Conservation (phyloP, 495 filamentous ascomycete species). For the Penicillium steckii region DNA sequence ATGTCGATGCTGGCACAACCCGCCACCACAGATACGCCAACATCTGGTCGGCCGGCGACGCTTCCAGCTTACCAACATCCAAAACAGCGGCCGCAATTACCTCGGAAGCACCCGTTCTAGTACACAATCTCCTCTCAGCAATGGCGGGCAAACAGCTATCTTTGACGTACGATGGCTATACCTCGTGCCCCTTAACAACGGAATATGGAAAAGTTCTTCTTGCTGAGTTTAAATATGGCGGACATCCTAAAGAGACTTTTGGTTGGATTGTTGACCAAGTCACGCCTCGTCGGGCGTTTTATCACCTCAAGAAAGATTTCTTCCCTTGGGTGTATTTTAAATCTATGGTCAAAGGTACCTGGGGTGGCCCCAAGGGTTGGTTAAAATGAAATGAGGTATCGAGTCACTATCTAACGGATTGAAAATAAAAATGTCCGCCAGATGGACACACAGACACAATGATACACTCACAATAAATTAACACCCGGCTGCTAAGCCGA, state of each 20-base stretch:
- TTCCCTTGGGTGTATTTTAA: constrained; percentile 66
- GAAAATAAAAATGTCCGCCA: too few species aligned
- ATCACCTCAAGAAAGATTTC: constrained; percentile 69
- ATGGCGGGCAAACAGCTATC: constrained; percentile 55
- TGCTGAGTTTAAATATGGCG: constrained; percentile 73
- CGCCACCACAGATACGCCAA: constrained; percentile 62
- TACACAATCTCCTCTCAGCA: constrained; percentile 51
- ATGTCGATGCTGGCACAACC: constrained; percentile 59
- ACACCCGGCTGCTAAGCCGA: too few species aligned
- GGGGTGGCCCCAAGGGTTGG: constrained; percentile 61
- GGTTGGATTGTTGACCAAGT: constrained; percentile 58
- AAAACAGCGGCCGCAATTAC: constrained; percentile 70
- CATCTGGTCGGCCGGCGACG: constrained; percentile 69
- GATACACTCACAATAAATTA: too few species aligned
- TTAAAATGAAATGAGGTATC: too few species aligned
- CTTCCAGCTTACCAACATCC: constrained; percentile 63
- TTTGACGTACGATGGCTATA: constrained; percentile 63
- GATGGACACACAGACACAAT: too few species aligned
- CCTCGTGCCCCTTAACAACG: constrained; percentile 64
- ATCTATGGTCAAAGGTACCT: constrained; percentile 59
- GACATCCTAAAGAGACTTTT: constrained; percentile 69
- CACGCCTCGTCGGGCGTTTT: constrained; percentile 54
- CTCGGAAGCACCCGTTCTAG: constrained; percentile 58
- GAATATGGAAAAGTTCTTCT: constrained; percentile 68
- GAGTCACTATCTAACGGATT: too few species aligned